Base-by-base conservation (phyloP, 768 basidiomycete genomes). In the Kwoniella shandongensis region DNA sequence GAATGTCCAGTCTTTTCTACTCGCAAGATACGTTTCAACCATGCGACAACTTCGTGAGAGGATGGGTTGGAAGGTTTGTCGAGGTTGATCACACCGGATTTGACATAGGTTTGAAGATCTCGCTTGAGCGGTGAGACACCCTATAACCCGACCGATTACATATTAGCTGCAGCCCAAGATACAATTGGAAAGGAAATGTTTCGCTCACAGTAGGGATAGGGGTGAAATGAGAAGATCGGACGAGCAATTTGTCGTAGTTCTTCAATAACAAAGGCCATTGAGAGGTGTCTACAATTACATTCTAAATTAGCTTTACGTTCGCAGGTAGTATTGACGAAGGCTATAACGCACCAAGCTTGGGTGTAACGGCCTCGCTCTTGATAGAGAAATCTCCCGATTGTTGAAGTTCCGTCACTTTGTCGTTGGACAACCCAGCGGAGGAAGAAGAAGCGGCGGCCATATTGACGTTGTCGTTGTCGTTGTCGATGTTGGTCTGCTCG, bases 61-160 rank as follows among this genome's bases (percentile, higher is more conserved):
- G 93, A 96, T 3, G 94, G 94, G 79, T 98, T 99, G 29, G 94
- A 97, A 22, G 96, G 96, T 75, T 99, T 99, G 84, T 99, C 96
- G 65, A 99, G 82, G 80, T 99, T 99, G 77, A 99, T 99, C 51
- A 97, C 90, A 67, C 96, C 96, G 66, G 93, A 91, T 88, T 92
- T 94, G 78, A 99, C 85, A 79, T 99, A 98, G 54, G 84, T 83
- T 15, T 81, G 80, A 47, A 99, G 87, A 72, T 99, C 96, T 49
- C 96, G 87, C 79, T 96, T 98, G 68, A 99, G 80, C 40, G 96
- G 96, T 66, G 87, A 89, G 76, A 87, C 91, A 38, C 96, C 94
- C 67, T 69, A 47, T n/a, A 18, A 8, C n/a, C 23, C 13, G 10
- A n/a, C n/a, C n/a, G 18, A 53, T 10, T 15, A 12, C 12, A 20